phyloP scores from a whole-genome alignment of 192 early-diverging fungal species.

The Umbelopsis sp. region DNA sequence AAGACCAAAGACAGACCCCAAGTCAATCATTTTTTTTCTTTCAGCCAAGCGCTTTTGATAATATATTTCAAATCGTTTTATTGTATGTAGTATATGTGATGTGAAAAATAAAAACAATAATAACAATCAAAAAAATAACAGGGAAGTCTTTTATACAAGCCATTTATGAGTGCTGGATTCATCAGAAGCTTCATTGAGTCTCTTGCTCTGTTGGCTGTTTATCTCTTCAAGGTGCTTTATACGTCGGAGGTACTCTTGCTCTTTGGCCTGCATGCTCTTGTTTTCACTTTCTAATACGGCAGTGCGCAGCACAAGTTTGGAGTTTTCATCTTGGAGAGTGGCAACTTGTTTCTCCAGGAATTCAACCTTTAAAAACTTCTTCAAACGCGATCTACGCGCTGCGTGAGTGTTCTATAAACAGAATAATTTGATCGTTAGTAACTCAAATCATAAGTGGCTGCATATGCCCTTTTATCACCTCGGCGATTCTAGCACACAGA shows the following conservation, averaged over 20 bases:
- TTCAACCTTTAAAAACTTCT: conserved; percentile 81
- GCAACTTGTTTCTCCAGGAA: conserved; percentile 77
- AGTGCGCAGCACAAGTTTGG: conserved; percentile 40
- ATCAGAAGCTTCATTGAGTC: background rate
- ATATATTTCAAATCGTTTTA: too few species aligned
- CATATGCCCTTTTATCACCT: background rate
- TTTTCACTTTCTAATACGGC: conserved; percentile 40
- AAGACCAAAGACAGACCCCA: background rate
- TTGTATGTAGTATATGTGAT: too few species aligned
- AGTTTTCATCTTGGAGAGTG: conserved; percentile 79
- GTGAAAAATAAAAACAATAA: background rate
- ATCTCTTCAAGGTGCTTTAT: conserved; percentile 36
- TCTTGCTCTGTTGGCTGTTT: background rate
- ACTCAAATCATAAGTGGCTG: background rate
- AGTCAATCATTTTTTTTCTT: too few species aligned
- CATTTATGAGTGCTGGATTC: conserved; percentile 11
- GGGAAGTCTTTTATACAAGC: background rate
- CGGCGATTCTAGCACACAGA: background rate
- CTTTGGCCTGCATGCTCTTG: conserved; percentile 21
- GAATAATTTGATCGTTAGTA: background rate
- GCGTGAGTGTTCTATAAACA: conserved; percentile 82
- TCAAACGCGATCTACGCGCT: conserved; percentile 84
- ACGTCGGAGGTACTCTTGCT: conserved; percentile 30
- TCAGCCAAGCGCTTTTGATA: too few species aligned
- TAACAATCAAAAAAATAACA: background rate